Evolutionary conservation across 2,329 filamentous ascomycete genomes (phyloP).

Genomic region (Aspergillus fumigatiaffinis): DNA sequence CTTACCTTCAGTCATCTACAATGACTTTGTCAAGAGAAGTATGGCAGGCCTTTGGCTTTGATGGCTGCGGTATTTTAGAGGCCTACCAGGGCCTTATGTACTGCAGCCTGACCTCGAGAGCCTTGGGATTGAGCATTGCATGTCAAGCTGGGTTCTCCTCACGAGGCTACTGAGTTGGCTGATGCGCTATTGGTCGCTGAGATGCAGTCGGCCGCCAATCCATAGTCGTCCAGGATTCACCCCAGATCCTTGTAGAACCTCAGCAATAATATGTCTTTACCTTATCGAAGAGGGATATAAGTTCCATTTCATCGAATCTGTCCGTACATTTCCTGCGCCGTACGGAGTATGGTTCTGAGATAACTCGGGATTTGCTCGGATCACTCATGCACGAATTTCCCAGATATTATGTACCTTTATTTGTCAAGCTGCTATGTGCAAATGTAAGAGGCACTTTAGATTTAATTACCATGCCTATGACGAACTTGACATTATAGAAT

Average conservation of each 20-base stretch:
- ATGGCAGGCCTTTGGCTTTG: too few species aligned
- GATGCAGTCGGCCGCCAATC: too few species aligned
- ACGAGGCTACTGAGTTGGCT: too few species aligned
- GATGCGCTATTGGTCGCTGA: too few species aligned
- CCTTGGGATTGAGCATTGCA: too few species aligned
- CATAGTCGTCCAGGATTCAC: too few species aligned
- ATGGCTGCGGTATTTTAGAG: too few species aligned
- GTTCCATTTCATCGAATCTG: not conserved
- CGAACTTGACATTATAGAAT: not conserved
- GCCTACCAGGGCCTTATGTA: too few species aligned
- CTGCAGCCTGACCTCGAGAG: too few species aligned
- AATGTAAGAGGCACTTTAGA: not conserved
- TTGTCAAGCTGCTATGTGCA: not conserved
- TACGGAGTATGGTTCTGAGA: not conserved
- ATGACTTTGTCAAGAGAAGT: not conserved
- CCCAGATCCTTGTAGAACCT: not conserved
- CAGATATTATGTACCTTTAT: not conserved
- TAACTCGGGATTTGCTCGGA: not conserved
- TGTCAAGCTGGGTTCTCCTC: too few species aligned
- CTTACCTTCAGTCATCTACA: not conserved
- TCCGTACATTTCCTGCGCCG: not conserved
- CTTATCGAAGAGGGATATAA: too few species aligned
- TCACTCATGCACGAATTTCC: too few species aligned
- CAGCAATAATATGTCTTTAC: not conserved
- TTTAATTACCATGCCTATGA: not conserved